Percentiles rank a stretch among this genome's conserved stretches.
Conservation (phyloP, 257 asterid genomes). For the Solanum tarijense region DNA sequence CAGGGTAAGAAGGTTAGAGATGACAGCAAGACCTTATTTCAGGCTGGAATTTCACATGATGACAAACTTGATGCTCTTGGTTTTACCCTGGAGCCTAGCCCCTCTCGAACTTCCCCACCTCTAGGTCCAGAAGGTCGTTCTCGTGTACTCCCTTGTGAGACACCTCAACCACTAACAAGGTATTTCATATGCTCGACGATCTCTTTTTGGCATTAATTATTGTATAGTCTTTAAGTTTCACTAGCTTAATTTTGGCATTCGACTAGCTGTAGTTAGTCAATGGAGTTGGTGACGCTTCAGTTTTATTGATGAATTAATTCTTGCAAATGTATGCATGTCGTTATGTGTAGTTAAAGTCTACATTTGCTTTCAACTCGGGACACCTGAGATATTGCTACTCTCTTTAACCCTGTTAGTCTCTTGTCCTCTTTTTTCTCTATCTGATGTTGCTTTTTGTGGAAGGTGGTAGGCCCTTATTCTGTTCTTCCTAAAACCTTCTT, state of each 20-base stretch:
- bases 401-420: background rate
- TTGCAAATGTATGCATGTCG: background rate
- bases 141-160: conserved; percentile 16
- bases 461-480: background rate
- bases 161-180: conserved; percentile 46
- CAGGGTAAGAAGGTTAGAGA: conserved; percentile 95
- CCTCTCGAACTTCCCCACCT: conserved; percentile 22
- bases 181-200: conserved; percentile 1
- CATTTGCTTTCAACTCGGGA: background rate
- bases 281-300: background rate
- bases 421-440: background rate
- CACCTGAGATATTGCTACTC: background rate
- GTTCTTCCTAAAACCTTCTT: background rate
- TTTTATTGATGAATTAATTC: background rate
- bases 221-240: background rate
- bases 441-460: background rate
- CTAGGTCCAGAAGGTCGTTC: conserved; percentile 25
- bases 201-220: background rate
- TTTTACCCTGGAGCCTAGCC: conserved; percentile 66
- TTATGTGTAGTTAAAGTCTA: background rate
- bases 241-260: background rate
- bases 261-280: background rate
- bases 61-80: conserved; percentile 66
- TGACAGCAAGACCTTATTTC: conserved; percentile 73
- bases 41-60: conserved; percentile 68